Evolutionary conservation across 805 yeast species (phyloP), one percentile per base, ranked within the genome.

Genomic region (Saturnispora galanensis): DNA sequence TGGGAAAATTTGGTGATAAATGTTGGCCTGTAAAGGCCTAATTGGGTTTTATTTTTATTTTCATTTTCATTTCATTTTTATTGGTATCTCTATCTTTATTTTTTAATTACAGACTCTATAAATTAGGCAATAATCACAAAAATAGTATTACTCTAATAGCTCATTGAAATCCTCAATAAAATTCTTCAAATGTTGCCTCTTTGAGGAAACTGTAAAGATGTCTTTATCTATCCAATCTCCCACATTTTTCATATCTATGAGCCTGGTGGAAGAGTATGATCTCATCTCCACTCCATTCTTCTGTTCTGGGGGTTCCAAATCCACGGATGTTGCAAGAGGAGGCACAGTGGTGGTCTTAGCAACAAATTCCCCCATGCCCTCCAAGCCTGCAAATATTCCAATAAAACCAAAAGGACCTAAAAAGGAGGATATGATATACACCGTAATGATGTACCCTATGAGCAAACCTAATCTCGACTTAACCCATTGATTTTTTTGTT

Each of bases 1-100:
- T 90, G 34, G 72, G 86, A 21, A 63, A 69, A 42, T 67, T 70
- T 52, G 94, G 93, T 10, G 84, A 85, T 10, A 35, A 38, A 16
- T 62, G 26, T 21, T 21, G 26, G 26, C 26, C 26, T 21, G 26
- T 21, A 2, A 21, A 21, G 26, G 26, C 26, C 5, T 21, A 6
- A 21, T 21, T 4, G 26, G 26, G 26, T 21, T 21, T 21, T 6
- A 21, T 21, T 21, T 21, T 21, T 21, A 21, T 21, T 21, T 21
- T 21, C 6, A 21, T 21, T 21, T 21, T 21, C 6, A 21, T 21
- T 4, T 21, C 26, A 21, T 21, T 21, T 21, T 21, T 21, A 21
- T 21, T 21, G 26, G 26, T 21, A 21, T 21, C 26, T 21, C 26
- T 21, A 21, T 21, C 26, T 21, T 21, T 21, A 21, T 21, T 21